Evolutionary conservation across 306 rosid genomes (phyloP).

Genomic region (Castanea crenata): DNA sequence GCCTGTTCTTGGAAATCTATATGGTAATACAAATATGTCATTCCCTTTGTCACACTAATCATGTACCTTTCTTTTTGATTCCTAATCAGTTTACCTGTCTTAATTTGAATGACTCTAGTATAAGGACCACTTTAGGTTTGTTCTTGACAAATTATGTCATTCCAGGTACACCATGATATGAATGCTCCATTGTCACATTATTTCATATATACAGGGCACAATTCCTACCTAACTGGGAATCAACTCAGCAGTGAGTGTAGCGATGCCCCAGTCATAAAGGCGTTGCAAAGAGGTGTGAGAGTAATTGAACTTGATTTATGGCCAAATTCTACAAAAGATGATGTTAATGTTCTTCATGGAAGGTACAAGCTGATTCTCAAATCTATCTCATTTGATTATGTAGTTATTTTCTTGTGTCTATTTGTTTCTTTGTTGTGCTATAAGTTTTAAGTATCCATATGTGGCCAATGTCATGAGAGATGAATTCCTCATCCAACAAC

Average conservation of each 20-base stretch:
- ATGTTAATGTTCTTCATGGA: conserved; percentile 80
- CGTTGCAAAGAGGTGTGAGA: conserved; percentile 65
- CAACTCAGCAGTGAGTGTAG: conserved; percentile 93
- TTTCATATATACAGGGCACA: conserved; percentile 97
- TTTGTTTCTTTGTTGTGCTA: neutral
- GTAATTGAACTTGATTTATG: conserved; percentile 89
- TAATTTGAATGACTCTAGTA: neutral
- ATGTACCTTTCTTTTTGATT: neutral
- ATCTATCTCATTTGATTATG: conserved; percentile 16
- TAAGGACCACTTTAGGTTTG: neutral
- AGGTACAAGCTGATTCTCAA: conserved; percentile 46
- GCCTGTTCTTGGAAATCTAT: neutral
- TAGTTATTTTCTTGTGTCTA: neutral
- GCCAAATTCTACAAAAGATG: conserved; percentile 80
- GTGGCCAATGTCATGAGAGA: neutral
- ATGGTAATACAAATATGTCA: neutral
- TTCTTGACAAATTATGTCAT: conserved; percentile 31
- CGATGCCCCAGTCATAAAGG: conserved; percentile 73
- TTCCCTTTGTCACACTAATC: neutral
- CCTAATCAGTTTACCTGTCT: neutral
- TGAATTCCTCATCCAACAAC: neutral
- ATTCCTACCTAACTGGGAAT: conserved; percentile 94
- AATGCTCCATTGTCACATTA: conserved; percentile 87
- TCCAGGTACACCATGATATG: conserved; percentile 96
- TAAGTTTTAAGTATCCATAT: neutral